Conservation (phyloP, 1,139 yeast species). For the Sugiyamaella grinbergsii region DNA sequence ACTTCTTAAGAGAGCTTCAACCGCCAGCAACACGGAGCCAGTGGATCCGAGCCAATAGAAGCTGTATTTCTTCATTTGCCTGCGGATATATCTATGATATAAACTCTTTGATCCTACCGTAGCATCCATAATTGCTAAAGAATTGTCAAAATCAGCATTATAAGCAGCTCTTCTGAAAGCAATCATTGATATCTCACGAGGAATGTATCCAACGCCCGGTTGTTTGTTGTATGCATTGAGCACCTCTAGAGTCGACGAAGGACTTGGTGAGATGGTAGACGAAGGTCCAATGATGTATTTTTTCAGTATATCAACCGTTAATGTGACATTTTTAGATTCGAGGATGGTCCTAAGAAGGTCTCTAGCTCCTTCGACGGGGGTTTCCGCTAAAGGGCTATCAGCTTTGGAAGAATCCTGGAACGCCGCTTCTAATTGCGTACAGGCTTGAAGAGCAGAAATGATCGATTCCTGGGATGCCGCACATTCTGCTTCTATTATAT, state of each 20-base stretch:
- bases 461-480: conserved; percentile 16
- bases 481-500: conserved; percentile 12
- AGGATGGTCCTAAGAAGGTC: conserved; percentile 29
- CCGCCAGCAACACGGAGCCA: conserved; percentile 40
- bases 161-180: conserved; percentile 63
- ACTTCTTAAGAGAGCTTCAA: conserved; percentile 38
- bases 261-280: conserved; percentile 29
- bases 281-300: conserved; percentile 32
- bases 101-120: conserved; percentile 60
- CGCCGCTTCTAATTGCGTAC: conserved; percentile 28
- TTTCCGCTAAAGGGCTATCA: conserved; percentile 29
- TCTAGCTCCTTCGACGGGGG: conserved; percentile 28
- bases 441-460: conserved; percentile 30
- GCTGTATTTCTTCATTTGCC: conserved; percentile 33
- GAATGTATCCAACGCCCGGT: conserved; percentile 38
- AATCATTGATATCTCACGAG: conserved; percentile 54
- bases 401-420: conserved; percentile 27
- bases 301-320: conserved; percentile 27
- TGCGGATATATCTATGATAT: conserved; percentile 35
- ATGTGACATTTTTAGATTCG: conserved; percentile 24
- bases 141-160: conserved; percentile 60
- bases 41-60: conserved; percentile 43
- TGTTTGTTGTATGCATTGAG: conserved; percentile 31
- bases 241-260: conserved; percentile 31
- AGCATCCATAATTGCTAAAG: conserved; percentile 59